A percentile compares a stretch with the other conserved stretches of the same genome.
Conservation (phyloP, 2,329 filamentous ascomycete species). For the Alternaria sp. region DNA sequence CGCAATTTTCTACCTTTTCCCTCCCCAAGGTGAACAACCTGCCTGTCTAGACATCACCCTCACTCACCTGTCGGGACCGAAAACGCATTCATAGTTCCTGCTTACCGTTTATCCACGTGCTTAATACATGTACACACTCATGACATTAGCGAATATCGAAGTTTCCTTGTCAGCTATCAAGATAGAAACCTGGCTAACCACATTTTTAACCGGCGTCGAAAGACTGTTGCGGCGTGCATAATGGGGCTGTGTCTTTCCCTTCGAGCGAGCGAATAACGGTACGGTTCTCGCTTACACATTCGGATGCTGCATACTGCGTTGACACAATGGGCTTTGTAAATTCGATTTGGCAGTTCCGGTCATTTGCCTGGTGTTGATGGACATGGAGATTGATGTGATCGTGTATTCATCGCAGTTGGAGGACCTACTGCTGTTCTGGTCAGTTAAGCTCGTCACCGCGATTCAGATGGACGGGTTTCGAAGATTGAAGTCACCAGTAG, state of each 20-base stretch:
- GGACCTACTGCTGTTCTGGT: no score
- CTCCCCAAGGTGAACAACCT: no score
- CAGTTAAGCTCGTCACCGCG: neutral
- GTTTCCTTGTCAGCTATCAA: neutral
- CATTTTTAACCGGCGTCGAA: neutral
- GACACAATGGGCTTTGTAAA: neutral
- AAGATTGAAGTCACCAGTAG: neutral
- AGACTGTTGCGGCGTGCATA: neutral
- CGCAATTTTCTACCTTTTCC: neutral
- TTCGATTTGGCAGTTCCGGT: neutral
- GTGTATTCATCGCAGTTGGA: neutral
- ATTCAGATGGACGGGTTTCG: no score
- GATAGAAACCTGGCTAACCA: conserved; percentile 5
- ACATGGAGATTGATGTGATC: neutral
- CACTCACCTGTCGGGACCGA: no score
- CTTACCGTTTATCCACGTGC: neutral
- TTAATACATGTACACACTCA: neutral
- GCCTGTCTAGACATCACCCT: no score
- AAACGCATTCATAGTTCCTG: neutral
- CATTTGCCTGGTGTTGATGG: no score
- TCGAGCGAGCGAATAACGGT: neutral
- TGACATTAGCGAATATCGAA: conserved; percentile 1
- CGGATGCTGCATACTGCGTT: neutral
- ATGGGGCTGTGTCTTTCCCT: conserved; percentile 1
- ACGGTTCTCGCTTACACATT: neutral